Evolutionary conservation across 1,284 basidiomycete genomes (phyloP).

Genomic region (Boletus sp.): DNA sequence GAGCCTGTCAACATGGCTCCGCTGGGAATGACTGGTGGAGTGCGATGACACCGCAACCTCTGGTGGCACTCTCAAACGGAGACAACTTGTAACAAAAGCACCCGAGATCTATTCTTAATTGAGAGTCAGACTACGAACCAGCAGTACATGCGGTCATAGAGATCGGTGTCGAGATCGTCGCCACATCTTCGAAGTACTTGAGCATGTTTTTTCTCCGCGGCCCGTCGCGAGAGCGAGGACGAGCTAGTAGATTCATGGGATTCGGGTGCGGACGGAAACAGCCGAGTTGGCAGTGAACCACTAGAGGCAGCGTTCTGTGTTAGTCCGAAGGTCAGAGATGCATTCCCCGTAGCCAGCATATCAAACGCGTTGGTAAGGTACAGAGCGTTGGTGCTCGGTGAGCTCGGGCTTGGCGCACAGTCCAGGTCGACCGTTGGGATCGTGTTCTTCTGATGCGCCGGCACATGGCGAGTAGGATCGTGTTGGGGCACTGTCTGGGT

Average conservation of each 20-base stretch:
- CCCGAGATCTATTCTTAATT: conserved; percentile 10
- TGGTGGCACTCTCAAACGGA: not conserved
- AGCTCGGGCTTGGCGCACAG: not conserved
- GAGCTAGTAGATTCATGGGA: too few species aligned
- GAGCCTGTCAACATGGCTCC: not conserved
- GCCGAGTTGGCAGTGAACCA: not conserved
- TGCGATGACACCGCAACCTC: conserved; percentile 8
- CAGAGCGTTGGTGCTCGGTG: too few species aligned
- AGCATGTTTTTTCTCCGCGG: conserved; percentile 8
- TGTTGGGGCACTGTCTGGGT: conserved; percentile 5
- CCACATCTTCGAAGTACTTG: not conserved
- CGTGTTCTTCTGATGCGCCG: not conserved
- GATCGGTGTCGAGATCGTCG: conserved; percentile 1
- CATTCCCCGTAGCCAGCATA: not conserved
- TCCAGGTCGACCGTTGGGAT: conserved; percentile 1
- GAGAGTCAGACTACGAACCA: not conserved
- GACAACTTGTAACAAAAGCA: conserved; percentile 7
- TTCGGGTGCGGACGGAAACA: not conserved
- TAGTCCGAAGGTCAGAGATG: not conserved
- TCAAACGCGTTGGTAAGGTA: too few species aligned
- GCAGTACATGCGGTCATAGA: not conserved
- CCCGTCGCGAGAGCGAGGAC: not conserved
- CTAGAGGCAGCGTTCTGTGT: not conserved
- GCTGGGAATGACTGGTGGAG: not conserved
- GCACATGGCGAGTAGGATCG: conserved; percentile 6